Conservation (phyloP, 108 stramenopile genomes). For the Nitzschia palea region DNA sequence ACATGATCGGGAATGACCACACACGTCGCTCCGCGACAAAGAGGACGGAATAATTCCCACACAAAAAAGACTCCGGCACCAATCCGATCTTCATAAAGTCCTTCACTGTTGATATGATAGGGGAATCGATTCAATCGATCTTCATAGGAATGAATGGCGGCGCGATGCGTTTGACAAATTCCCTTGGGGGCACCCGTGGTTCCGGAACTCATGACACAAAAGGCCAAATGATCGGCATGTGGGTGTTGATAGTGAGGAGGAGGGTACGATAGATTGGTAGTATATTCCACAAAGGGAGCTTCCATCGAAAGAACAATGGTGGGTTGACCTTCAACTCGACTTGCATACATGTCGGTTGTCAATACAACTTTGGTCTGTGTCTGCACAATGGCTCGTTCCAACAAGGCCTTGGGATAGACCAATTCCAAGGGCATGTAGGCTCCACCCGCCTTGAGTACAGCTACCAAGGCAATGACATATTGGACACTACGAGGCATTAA, state of each 20-base stretch:
- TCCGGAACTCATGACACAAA: slow-evolving; percentile 68
- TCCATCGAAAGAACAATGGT: slow-evolving; percentile 20
- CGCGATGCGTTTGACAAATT: slow-evolving; percentile 68
- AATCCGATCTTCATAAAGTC: slow-evolving; percentile 39
- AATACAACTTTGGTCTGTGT: slow-evolving; percentile 47
- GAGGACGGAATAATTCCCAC: slow-evolving; percentile 75
- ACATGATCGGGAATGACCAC: slow-evolving; percentile 71
- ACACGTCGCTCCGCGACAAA: slow-evolving; percentile 59
- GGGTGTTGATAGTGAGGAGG: slow-evolving; percentile 27
- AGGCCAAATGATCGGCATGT: slow-evolving; percentile 57
- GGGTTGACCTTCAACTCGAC: slow-evolving; percentile 25
- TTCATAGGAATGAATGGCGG: slow-evolving; percentile 58
- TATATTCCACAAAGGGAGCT: not conserved
- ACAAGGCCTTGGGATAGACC: slow-evolving; percentile 68
- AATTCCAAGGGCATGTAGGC: slow-evolving; percentile 74
- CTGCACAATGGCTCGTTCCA: slow-evolving; percentile 55
- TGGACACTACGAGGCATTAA: slow-evolving; percentile 61
- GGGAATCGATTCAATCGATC: slow-evolving; percentile 46
- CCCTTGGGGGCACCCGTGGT: slow-evolving; percentile 64
- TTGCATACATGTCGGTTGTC: slow-evolving; percentile 31
- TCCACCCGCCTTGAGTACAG: slow-evolving; percentile 63
- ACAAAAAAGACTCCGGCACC: slow-evolving; percentile 85
- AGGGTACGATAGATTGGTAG: slow-evolving; percentile 19
- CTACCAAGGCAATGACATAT: slow-evolving; percentile 65
- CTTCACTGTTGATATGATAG: slow-evolving; percentile 25